Evolutionary conservation across 2,329 filamentous ascomycete genomes (phyloP), one percentile per base, ranked within the genome.

Genomic region (Seiridium cupressi): DNA sequence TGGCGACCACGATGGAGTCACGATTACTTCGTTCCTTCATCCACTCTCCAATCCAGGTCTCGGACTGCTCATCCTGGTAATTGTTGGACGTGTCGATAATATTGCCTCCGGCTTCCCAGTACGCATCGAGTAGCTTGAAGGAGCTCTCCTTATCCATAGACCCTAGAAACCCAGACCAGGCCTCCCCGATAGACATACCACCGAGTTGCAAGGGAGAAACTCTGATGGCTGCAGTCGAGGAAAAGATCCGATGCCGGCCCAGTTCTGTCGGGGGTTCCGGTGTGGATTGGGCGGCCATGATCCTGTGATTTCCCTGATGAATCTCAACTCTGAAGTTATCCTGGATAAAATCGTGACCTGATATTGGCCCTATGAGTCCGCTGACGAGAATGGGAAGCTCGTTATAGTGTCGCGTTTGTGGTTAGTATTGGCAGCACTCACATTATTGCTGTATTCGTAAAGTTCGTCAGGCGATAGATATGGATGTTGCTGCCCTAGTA

Each of bases 41-140:
- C 79, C 81, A 84, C 62, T 84, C 79, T 6, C 82, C 82, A 42
- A 84, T 68, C 75, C 78, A 80, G n/a, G 62, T 64, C 60, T 84
- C 82, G 0, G 81, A 84, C 62, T 84, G 73, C 60, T 79, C 80
- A 54, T 74, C 61, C 62, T 84, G 77, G 67, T 84, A 84, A 63
- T 76, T 76, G 70, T 77, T 80, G 40, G 79, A 65, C 1, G 83
- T 87, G 67, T 88, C 85, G 66, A 88, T 84, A 69, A 88, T 87
- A 71, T 87, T 88, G 3, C 85, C 85, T 3, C 84, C 85, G 1
- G 78, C 73, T 10, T 76, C 75, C 58, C 76, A 79, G 71, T 79
- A 87, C 60, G 77, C 76, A 62, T 87, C 84, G 1, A 88, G 76
- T 34, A 88, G 76, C 44, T 77, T 76, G 66, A 85, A 85, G 1